A percentile compares a stretch with the other conserved stretches of the same genome.
Conservation (phyloP, 2,329 filamentous ascomycete species). For the Nannizzia gypsea region DNA sequence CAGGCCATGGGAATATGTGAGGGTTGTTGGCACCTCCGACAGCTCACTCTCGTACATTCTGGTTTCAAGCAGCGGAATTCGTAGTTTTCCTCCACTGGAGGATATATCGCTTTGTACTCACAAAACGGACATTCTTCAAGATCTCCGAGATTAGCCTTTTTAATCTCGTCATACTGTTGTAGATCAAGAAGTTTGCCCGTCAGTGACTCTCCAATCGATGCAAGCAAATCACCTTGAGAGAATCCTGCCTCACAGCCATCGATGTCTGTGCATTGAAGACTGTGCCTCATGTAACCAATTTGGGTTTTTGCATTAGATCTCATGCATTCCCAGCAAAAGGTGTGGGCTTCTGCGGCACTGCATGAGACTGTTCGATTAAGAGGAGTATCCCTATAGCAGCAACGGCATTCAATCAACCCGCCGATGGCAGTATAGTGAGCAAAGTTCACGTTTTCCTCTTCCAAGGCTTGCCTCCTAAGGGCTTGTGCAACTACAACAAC, state of each 20-base stretch:
- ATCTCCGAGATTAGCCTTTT: slow-evolving; percentile 57
- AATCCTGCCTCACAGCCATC: slow-evolving; percentile 56
- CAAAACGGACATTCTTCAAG: slow-evolving; percentile 72
- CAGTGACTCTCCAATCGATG: slow-evolving; percentile 48
- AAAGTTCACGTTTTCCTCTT: background rate
- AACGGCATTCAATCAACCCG: slow-evolving; percentile 51
- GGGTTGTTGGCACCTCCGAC: slow-evolving; percentile 54
- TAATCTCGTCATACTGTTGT: slow-evolving; percentile 58
- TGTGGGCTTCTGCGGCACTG: slow-evolving; percentile 45
- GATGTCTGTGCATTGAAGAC: slow-evolving; percentile 58
- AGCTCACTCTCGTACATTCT: slow-evolving; percentile 53
- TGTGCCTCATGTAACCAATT: slow-evolving; percentile 57
- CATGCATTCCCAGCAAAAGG: slow-evolving; percentile 60
- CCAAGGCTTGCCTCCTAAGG: background rate
- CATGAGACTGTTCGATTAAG: slow-evolving; percentile 60
- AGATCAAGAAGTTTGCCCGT: slow-evolving; percentile 55
- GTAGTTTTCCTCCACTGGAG: slow-evolving; percentile 52
- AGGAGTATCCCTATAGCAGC: slow-evolving; percentile 58
- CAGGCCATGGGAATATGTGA: slow-evolving; percentile 65
- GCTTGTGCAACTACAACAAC: background rate
- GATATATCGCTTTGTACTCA: slow-evolving; percentile 63
- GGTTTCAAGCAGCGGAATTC: slow-evolving; percentile 62
- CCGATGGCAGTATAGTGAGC: slow-evolving; percentile 8
- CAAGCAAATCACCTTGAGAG: slow-evolving; percentile 40
- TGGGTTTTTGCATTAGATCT: slow-evolving; percentile 53